Evolutionary conservation across 768 basidiomycete species (phyloP).

Genomic region (Tricholoma matsutake): DNA sequence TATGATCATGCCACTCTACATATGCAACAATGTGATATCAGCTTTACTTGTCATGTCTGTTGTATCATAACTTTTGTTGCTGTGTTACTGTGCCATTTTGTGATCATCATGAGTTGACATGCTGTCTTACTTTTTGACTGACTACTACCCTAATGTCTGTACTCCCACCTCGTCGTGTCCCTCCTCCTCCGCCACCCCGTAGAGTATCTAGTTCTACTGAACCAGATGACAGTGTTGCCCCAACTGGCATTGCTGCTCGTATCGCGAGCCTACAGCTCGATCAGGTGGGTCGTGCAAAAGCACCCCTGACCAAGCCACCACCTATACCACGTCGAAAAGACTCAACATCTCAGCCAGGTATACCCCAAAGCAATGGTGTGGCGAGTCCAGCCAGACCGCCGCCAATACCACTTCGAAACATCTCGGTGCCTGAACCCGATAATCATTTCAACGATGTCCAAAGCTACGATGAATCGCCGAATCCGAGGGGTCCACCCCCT

Average conservation of each 20-base stretch:
- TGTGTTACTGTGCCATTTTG: background rate
- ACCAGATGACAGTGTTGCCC: background rate
- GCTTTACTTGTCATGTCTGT: background rate
- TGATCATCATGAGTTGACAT: background rate
- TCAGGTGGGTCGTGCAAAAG: conserved; percentile 16
- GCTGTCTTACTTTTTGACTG: background rate
- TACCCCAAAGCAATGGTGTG: background rate
- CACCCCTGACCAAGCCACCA: conserved; percentile 12
- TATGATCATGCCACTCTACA: conserved; percentile 15
- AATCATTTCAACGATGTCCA: background rate
- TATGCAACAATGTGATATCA: conserved; percentile 8
- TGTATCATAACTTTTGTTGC: background rate
- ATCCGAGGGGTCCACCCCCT: conserved; percentile 13
- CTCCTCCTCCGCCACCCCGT: conserved; percentile 1
- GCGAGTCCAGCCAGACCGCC: conserved; percentile 12
- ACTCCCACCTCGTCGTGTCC: conserved; percentile 25
- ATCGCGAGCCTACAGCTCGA: conserved; percentile 29
- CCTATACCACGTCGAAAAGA: conserved; percentile 14
- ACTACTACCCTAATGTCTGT: conserved; percentile 9
- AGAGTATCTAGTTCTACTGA: background rate
- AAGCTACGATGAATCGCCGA: background rate
- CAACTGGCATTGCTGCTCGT: conserved; percentile 26
- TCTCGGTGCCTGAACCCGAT: background rate
- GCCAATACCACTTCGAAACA: conserved; percentile 14
- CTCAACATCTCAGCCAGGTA: background rate